Conservation (phyloP, 2,329 filamentous ascomycete species). For the Verticillium klebahnii region DNA sequence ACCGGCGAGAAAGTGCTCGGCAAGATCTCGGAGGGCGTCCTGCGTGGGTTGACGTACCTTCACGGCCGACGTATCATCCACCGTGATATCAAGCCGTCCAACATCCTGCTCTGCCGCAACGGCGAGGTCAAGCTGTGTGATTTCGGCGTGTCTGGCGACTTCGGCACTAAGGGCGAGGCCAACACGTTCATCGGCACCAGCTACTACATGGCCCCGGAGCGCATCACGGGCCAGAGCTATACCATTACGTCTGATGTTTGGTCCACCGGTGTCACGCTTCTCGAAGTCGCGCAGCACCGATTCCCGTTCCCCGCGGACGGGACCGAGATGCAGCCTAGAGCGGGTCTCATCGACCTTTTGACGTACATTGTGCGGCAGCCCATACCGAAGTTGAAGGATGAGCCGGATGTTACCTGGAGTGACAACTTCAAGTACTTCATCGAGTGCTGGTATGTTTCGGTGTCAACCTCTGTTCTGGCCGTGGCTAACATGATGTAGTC, state of each 20-base stretch:
- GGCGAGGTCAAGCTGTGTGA: slow-evolving; percentile 97
- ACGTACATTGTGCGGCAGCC: slow-evolving; percentile 97
- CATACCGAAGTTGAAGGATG: slow-evolving; percentile 93
- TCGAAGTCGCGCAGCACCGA: slow-evolving; percentile 98
- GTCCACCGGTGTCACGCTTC: slow-evolving; percentile 91
- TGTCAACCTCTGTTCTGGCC: background rate
- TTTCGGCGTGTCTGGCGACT: slow-evolving; percentile 96
- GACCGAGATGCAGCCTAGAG: slow-evolving; percentile 89
- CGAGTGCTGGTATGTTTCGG: slow-evolving; percentile 82
- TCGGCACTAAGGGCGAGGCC: slow-evolving; percentile 96
- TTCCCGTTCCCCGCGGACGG: slow-evolving; percentile 98
- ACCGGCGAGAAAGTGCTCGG: slow-evolving; percentile 97
- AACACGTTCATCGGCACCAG: slow-evolving; percentile 99
- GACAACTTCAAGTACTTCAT: slow-evolving; percentile 99
- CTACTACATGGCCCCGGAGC: slow-evolving; percentile 98
- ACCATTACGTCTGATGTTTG: slow-evolving; percentile 98
- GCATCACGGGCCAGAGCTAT: slow-evolving; percentile 95
- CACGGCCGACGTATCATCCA: slow-evolving; percentile 97
- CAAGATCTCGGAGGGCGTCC: slow-evolving; percentile 91
- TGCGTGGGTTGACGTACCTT: slow-evolving; percentile 90
- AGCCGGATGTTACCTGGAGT: slow-evolving; percentile 86
- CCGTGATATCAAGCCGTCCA: slow-evolving; percentile 96
- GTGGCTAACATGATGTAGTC: slow-evolving; percentile 43
- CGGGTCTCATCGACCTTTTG: slow-evolving; percentile 87
- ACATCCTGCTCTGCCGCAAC: slow-evolving; percentile 87